Percentiles rank a stretch among this genome's conserved stretches.
Evolutionary conservation across 352 stramenopile species (phyloP).

Genomic region (Phytophthora podocarpi): DNA sequence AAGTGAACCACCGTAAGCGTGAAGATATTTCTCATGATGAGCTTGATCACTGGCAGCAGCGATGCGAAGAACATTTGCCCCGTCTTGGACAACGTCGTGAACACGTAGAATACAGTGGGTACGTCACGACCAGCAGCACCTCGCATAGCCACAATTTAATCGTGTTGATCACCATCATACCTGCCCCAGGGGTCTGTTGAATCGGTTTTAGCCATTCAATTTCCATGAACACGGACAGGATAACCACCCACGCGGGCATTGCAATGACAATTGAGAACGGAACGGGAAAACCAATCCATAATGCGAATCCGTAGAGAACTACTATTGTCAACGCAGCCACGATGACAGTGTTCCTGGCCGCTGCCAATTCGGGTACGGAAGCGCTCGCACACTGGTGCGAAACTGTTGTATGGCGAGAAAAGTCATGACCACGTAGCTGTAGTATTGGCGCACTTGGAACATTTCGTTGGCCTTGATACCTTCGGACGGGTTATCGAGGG

Average conservation of each 20-base stretch:
- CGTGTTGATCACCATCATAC: conserved; percentile 15
- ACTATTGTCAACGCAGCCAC: background rate
- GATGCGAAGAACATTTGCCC: conserved; percentile 14
- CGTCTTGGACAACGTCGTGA: conserved; percentile 18
- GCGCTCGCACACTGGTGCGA: conserved; percentile 5
- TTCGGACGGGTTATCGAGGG: conserved; percentile 11
- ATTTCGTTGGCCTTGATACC: conserved; percentile 11
- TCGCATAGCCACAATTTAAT: conserved; percentile 30
- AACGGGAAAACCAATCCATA: conserved; percentile 14
- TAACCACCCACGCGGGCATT: conserved; percentile 10
- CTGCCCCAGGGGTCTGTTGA: conserved; percentile 5
- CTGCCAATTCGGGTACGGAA: conserved; percentile 16
- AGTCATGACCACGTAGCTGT: conserved; percentile 23
- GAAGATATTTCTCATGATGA: conserved; percentile 31
- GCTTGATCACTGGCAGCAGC: conserved; percentile 34
- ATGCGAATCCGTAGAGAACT: background rate
- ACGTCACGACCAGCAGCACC: conserved; percentile 18
- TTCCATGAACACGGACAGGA: background rate
- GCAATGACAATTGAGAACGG: conserved; percentile 23
- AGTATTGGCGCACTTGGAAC: conserved; percentile 24
- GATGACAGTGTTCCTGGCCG: conserved; percentile 1
- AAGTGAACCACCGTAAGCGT: conserved; percentile 19
- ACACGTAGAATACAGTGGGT: conserved; percentile 34
- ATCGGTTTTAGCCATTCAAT: conserved; percentile 13
- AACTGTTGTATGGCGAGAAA: conserved; percentile 17